Conservation (phyloP, 116 monocot genomes). For the Zostera marina region DNA sequence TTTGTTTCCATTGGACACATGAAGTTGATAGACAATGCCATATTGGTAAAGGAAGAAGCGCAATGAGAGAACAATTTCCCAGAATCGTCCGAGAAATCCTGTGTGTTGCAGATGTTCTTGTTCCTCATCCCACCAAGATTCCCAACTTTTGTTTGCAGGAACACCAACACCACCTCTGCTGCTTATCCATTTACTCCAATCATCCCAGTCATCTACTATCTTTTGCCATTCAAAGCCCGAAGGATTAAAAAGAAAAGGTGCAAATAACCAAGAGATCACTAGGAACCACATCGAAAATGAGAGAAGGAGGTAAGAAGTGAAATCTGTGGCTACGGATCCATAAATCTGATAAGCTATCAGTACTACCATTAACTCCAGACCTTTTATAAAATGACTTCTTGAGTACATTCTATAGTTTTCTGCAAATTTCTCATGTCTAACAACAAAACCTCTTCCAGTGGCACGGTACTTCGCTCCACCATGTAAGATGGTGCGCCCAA, state of each 20-base stretch:
- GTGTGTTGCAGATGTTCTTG: slow-evolving; percentile 74
- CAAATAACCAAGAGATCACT: slow-evolving; percentile 70
- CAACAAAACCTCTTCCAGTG: slow-evolving; percentile 90
- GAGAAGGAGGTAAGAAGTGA: slow-evolving; percentile 32
- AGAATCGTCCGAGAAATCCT: slow-evolving; percentile 43
- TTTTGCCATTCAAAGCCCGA: slow-evolving; percentile 97
- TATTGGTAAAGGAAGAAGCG: slow-evolving; percentile 87
- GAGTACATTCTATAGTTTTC: slow-evolving; percentile 93
- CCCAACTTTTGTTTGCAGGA: slow-evolving; percentile 76
- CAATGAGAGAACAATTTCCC: slow-evolving; percentile 64
- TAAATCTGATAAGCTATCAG: slow-evolving; percentile 66
- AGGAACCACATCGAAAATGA: slow-evolving; percentile 80
- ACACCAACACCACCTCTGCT: slow-evolving; percentile 80
- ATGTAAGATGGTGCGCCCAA: slow-evolving; percentile 63
- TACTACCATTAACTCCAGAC: slow-evolving; percentile 55
- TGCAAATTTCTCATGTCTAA: slow-evolving; percentile 77
- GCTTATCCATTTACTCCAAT: slow-evolving; percentile 84
- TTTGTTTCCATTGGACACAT: slow-evolving; percentile 40
- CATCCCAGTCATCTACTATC: slow-evolving; percentile 79
- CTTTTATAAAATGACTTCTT: slow-evolving; percentile 86
- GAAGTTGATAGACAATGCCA: slow-evolving; percentile 77
- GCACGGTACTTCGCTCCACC: slow-evolving; percentile 85
- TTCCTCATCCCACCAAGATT: slow-evolving; percentile 91
- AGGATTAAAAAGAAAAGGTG: slow-evolving; percentile 90
- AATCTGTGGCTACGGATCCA: slow-evolving; percentile 21